These are phyloP conservation scores for Phragmites australis DNA, from an alignment of 176 grass and related monocot species.

Conservation along the genomic window DNA sequence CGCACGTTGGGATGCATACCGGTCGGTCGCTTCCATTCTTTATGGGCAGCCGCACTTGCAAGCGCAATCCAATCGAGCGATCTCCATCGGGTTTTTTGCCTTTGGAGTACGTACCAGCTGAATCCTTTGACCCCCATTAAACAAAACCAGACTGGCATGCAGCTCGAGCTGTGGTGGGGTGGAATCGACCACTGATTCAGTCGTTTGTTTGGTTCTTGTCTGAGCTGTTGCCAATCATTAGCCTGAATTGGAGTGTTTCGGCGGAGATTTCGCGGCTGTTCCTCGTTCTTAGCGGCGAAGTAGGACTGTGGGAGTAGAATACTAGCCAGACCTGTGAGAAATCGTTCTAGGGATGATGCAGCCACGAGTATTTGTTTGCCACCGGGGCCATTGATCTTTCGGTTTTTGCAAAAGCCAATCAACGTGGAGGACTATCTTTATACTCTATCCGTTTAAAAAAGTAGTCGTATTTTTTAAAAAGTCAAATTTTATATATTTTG, in stretches of 20 bases:
- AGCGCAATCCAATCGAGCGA: neutral
- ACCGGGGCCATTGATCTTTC: no score
- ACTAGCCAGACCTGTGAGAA: no score
- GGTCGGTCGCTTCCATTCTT: neutral
- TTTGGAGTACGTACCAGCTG: neutral
- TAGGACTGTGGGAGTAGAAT: neutral
- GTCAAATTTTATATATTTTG: no score
- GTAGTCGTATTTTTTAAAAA: no score
- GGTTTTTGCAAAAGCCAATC: no score
- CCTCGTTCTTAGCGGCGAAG: no score
- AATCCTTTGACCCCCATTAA: slow-evolving; percentile 11
- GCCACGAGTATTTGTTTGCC: no score
- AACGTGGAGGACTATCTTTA: no score
- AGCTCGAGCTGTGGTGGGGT: neutral
- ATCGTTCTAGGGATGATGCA: neutral
- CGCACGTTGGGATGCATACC: neutral
- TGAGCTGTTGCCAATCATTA: slow-evolving; percentile 38
- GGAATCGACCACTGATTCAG: neutral
- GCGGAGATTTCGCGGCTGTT: slow-evolving; percentile 18
- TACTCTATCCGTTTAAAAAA: no score
- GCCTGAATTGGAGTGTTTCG: neutral
- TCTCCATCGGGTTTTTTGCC: neutral
- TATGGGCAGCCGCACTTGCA: slow-evolving; percentile 9
- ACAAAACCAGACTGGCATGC: neutral
- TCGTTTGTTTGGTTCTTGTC: slow-evolving; percentile 32